Conservation (phyloP, 1,284 basidiomycete genomes). For the Ustilago xerochloae region DNA sequence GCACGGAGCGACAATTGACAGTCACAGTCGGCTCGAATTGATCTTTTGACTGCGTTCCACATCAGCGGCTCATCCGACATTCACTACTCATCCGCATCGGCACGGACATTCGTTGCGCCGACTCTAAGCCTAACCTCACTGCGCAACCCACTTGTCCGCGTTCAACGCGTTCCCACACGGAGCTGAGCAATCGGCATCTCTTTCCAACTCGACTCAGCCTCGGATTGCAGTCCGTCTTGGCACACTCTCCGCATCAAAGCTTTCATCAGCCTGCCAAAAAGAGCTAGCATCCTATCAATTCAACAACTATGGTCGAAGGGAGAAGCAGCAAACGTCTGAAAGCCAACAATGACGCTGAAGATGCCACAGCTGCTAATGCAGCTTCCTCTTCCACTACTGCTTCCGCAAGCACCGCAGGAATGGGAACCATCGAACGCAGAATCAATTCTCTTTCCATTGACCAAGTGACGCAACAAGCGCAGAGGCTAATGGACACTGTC, state of each 20-base stretch:
- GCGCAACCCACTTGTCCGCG: too few species aligned
- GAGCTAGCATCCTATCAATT: conserved; percentile 12
- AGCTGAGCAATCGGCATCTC: too few species aligned
- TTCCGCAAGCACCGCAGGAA: conserved; percentile 11
- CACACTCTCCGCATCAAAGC: too few species aligned
- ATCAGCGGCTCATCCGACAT: too few species aligned
- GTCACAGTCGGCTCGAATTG: too few species aligned
- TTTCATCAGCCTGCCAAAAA: too few species aligned
- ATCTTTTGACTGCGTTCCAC: too few species aligned
- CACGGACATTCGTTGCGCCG: not conserved
- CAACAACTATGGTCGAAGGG: conserved; percentile 51
- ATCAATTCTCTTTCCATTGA: conserved; percentile 30
- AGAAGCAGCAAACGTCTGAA: conserved; percentile 52
- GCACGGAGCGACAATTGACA: too few species aligned
- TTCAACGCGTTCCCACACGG: too few species aligned
- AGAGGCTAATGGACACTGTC: conserved; percentile 47
- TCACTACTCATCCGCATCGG: not conserved
- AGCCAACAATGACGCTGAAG: conserved; percentile 24
- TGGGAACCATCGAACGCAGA: conserved; percentile 43
- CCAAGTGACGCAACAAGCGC: conserved; percentile 29
- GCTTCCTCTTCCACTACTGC: conserved; percentile 3
- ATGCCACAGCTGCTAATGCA: conserved; percentile 21
- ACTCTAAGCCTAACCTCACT: not conserved
- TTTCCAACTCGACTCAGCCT: not conserved
- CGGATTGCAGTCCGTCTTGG: too few species aligned